Evolutionary conservation across 2,329 filamentous ascomycete species (phyloP), one percentile per base, ranked within the genome.

Genomic region (Cryphonectria nitschkei): DNA sequence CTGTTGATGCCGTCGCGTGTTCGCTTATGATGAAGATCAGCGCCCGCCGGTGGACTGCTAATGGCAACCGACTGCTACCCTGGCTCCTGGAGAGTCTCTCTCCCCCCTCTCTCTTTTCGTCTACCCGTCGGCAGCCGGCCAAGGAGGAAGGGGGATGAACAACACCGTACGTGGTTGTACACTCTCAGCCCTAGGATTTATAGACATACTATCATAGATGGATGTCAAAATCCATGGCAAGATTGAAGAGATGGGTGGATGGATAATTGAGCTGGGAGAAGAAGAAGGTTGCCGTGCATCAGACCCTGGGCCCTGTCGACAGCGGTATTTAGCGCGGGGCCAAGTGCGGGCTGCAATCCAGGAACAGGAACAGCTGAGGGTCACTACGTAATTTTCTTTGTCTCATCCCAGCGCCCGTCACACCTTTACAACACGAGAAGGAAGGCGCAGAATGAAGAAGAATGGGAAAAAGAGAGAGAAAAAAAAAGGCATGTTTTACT

Each of bases 331-430:
- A 61, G 58, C 32, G 34, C 34, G 58, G 32, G 58, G 58, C 58
- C 58, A 34, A 60, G 56, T 60, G 56, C 32, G 56, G 56, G 56
- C 37, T 60, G 56, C 32, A 37, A 61, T 61, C 19, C 58, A 61
- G 58, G 58, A 37, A 61, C 58, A 61, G 56, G 56, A 22, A 37
- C 56, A 61, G 58, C 58, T 39, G 58, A 8, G 29, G 58, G 58
- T 19, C 58, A 61, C 58, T 61, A 61, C 58, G 58, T 61, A 61
- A 61, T 61, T 61, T 61, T n/a, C 22, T 16, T 61, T 34, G 58
- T 61, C 58, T 61, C 58, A 61, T 13, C 58, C 34, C 58, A 26
- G 32, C 58, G 34, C 58, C 58, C 14, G 29, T 19, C 54, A 58
- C 54, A 58, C 7, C 16, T 29, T n/a, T n/a, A 8, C 46, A 50